phyloP scores from a whole-genome alignment of 2,329 filamentous ascomycete genomes.

The Paracamarosporium sp. region DNA sequence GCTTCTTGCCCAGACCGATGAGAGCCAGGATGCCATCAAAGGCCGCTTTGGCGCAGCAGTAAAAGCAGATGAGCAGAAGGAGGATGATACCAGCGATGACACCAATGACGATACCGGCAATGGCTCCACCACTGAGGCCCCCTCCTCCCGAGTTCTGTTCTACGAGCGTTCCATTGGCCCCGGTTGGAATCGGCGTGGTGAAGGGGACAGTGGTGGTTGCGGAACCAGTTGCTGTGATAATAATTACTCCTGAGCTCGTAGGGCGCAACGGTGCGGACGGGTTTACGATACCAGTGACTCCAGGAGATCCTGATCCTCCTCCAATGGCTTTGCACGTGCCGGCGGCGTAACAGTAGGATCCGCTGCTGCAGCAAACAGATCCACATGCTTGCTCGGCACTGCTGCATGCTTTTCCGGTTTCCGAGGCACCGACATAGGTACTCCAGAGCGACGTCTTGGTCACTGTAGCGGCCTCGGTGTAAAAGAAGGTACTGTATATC shows the following conservation, averaged over 20 bases:
- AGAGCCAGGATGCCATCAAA: slow-evolving; percentile 66
- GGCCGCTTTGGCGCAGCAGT: slow-evolving; percentile 64
- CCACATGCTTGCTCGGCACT: slow-evolving; percentile 49
- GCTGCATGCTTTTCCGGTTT: slow-evolving; percentile 9
- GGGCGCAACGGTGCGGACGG: slow-evolving; percentile 60
- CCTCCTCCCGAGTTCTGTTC: slow-evolving; percentile 33
- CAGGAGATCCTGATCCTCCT: slow-evolving; percentile 54
- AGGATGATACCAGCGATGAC: slow-evolving; percentile 71
- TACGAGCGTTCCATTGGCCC: slow-evolving; percentile 50
- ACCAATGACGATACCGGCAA: slow-evolving; percentile 82
- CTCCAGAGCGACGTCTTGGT: slow-evolving; percentile 64
- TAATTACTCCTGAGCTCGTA: slow-evolving; percentile 62
- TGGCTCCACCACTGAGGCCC: slow-evolving; percentile 72
- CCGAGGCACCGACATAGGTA: slow-evolving; percentile 27
- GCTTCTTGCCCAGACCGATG: slow-evolving; percentile 65
- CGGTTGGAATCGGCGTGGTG: slow-evolving; percentile 60
- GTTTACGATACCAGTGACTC: slow-evolving; percentile 39
- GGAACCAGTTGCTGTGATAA: slow-evolving; percentile 52
- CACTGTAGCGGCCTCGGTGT: slow-evolving; percentile 60
- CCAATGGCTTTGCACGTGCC: slow-evolving; percentile 66
- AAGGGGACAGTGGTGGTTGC: slow-evolving; percentile 59
- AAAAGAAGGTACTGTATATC: slow-evolving; percentile 65
- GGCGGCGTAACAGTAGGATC: slow-evolving; percentile 67
- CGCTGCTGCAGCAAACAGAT: slow-evolving; percentile 71
- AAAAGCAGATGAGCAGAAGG: slow-evolving; percentile 75